Conservation (phyloP, 1,284 basidiomycete genomes). For the Grifola frondosa region DNA sequence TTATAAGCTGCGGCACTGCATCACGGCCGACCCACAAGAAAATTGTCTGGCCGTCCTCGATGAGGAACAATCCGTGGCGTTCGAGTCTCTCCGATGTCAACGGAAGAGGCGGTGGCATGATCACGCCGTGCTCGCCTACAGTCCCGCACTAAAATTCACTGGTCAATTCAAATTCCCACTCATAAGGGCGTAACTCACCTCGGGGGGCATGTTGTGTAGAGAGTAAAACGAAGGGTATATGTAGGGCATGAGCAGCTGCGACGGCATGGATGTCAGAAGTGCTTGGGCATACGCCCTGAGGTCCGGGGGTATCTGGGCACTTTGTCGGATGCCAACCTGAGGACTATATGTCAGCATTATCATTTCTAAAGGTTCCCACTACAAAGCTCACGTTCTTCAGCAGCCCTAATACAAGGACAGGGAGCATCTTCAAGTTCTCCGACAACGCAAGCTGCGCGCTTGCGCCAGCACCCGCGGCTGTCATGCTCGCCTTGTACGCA, state of each 20-base stretch:
- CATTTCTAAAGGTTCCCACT: not conserved
- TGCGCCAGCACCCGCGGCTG: conserved; percentile 87
- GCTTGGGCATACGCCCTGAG: conserved; percentile 94
- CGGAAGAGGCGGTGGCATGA: conserved; percentile 86
- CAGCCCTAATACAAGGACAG: conserved; percentile 85
- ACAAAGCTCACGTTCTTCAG: conserved; percentile 81
- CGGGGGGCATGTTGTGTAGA: conserved; percentile 93
- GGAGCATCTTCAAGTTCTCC: conserved; percentile 93
- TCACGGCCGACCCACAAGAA: conserved; percentile 98
- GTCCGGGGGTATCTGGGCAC: conserved; percentile 94
- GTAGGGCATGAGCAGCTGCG: conserved; percentile 90
- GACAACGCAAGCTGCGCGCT: conserved; percentile 92
- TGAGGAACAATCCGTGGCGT: conserved; percentile 93
- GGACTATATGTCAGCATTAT: not conserved
- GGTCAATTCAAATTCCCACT: conserved; percentile 1
- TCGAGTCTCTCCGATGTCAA: conserved; percentile 93
- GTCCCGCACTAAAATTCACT: conserved; percentile 61
- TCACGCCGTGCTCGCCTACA: conserved; percentile 77
- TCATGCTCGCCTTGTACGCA: conserved; percentile 97
- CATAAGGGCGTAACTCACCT: conserved; percentile 48
- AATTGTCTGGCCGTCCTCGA: conserved; percentile 97
- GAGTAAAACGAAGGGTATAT: conserved; percentile 95
- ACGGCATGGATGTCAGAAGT: conserved; percentile 88
- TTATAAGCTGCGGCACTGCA: conserved; percentile 90
- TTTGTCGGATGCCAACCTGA: conserved; percentile 93